Evolutionary conservation across 2,329 filamentous ascomycete species (phyloP).

Genomic region (Aschersonia sp.): DNA sequence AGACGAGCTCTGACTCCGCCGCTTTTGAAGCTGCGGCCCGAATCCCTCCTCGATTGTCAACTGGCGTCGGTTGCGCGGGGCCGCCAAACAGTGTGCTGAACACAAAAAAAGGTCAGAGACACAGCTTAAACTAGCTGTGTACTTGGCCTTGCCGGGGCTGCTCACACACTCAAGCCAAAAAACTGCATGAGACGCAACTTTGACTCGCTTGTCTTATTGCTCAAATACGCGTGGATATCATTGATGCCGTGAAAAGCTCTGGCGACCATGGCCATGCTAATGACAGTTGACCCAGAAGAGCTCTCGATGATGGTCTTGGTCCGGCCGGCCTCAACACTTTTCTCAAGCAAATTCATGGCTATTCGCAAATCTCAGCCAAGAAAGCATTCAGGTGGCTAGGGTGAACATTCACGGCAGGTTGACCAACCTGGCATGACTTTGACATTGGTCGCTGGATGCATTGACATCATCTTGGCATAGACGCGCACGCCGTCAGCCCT

Average conservation of each 20-base stretch:
- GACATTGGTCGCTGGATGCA: constrained; percentile 46
- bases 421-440: constrained; percentile 36
- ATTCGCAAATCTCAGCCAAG: not conserved
- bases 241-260: constrained; percentile 21
- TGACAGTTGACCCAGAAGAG: constrained; percentile 46
- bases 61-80: constrained; percentile 17
- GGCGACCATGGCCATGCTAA: constrained; percentile 34
- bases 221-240: constrained; percentile 25
- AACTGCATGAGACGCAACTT: constrained; percentile 18
- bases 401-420: not conserved
- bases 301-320: constrained; percentile 38
- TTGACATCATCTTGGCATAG: constrained; percentile 50
- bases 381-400: too few species aligned
- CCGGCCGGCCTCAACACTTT: constrained; percentile 24
- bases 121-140: not conserved
- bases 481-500: constrained; percentile 42
- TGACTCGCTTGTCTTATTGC: constrained; percentile 30
- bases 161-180: constrained; percentile 17
- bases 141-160: not conserved
- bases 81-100: constrained; percentile 16
- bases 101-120: constrained; percentile 15
- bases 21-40: constrained; percentile 14
- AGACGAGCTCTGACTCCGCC: constrained; percentile 13
- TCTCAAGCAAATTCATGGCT: constrained; percentile 33
- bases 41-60: constrained; percentile 17